Percentiles rank a stretch among this genome's conserved stretches.
Conservation (phyloP, 2,329 filamentous ascomycete genomes). For the Stachybotrys elegans region DNA sequence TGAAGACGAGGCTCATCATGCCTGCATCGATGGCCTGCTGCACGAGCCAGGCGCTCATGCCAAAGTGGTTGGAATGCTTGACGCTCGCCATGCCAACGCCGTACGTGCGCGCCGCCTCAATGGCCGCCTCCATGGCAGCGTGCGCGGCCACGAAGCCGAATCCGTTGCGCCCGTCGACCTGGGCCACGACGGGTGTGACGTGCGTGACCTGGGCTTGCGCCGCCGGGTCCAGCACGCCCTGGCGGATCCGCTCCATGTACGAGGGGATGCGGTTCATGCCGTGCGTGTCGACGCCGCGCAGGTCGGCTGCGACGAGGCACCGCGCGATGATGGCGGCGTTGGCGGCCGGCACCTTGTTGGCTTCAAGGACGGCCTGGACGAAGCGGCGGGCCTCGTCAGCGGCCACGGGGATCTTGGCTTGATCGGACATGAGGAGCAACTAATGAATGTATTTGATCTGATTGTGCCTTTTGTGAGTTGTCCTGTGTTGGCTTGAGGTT, state of each 20-base stretch:
- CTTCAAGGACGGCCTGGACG: conserved; percentile 49
- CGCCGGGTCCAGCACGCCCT: conserved; percentile 59
- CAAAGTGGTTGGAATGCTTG: conserved; percentile 76
- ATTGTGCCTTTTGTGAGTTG: too few species aligned
- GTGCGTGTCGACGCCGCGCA: conserved; percentile 76
- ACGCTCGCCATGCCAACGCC: conserved; percentile 74
- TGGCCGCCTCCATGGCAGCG: conserved; percentile 60
- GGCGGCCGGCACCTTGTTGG: conserved; percentile 52
- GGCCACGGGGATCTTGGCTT: conserved; percentile 25
- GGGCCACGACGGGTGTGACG: conserved; percentile 66
- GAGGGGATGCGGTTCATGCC: conserved; percentile 72
- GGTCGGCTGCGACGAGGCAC: conserved; percentile 68
- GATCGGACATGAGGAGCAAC: too few species aligned
- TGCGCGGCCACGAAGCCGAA: conserved; percentile 72
- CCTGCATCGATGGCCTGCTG: conserved; percentile 69
- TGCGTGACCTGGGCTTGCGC: conserved; percentile 55
- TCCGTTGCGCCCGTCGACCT: conserved; percentile 62
- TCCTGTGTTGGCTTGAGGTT: too few species aligned
- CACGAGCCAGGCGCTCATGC: conserved; percentile 78
- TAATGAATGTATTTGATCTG: too few species aligned
- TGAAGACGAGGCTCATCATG: conserved; percentile 68
- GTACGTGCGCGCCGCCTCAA: conserved; percentile 57
- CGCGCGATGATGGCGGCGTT: conserved; percentile 61
- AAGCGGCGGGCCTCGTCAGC: conserved; percentile 39
- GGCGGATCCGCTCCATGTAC: conserved; percentile 68